phyloP scores from a whole-genome alignment of 2,329 filamentous ascomycete species.

The Fusarium humuli region DNA sequence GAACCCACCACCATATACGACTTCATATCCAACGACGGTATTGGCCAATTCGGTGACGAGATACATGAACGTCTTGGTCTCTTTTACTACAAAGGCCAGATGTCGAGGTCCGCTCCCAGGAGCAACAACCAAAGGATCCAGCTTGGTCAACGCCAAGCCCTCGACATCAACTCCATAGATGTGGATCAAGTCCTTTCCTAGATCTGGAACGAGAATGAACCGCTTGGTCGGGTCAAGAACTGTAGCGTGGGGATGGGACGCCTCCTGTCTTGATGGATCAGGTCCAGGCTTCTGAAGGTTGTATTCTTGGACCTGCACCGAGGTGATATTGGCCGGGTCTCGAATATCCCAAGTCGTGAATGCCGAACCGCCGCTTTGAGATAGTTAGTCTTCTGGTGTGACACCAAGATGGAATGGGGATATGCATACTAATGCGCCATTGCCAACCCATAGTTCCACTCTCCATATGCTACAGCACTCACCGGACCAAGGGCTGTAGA shows the following conservation, averaged over 20 bases:
- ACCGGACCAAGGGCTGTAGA: slow-evolving; percentile 58
- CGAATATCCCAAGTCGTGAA: slow-evolving; percentile 60
- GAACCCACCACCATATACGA: slow-evolving; percentile 60
- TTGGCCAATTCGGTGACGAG: slow-evolving; percentile 71
- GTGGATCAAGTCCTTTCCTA: slow-evolving; percentile 72
- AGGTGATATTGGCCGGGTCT: slow-evolving; percentile 51
- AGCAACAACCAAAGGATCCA: slow-evolving; percentile 56
- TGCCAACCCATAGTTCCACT: slow-evolving; percentile 54
- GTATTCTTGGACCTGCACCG: slow-evolving; percentile 56
- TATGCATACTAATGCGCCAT: slow-evolving; percentile 60
- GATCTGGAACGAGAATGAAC: slow-evolving; percentile 74
- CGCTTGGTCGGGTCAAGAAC: slow-evolving; percentile 72
- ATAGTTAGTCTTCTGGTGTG: slow-evolving; percentile 15
- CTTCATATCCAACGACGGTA: slow-evolving; percentile 66
- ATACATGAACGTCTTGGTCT: slow-evolving; percentile 65
- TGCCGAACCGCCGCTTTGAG: slow-evolving; percentile 53
- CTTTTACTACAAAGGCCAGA: slow-evolving; percentile 64
- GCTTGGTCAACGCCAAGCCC: slow-evolving; percentile 56
- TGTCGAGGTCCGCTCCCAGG: slow-evolving; percentile 74
- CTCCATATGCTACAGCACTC: slow-evolving; percentile 58
- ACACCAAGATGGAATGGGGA: background rate
- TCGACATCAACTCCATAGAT: slow-evolving; percentile 62
- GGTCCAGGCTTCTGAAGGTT: slow-evolving; percentile 54
- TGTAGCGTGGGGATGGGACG: slow-evolving; percentile 73
- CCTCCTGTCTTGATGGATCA: slow-evolving; percentile 62